These are phyloP conservation scores for Symbiodinium natans DNA, from an alignment of 73 alveolate genomes.

Conservation along the genomic window DNA sequence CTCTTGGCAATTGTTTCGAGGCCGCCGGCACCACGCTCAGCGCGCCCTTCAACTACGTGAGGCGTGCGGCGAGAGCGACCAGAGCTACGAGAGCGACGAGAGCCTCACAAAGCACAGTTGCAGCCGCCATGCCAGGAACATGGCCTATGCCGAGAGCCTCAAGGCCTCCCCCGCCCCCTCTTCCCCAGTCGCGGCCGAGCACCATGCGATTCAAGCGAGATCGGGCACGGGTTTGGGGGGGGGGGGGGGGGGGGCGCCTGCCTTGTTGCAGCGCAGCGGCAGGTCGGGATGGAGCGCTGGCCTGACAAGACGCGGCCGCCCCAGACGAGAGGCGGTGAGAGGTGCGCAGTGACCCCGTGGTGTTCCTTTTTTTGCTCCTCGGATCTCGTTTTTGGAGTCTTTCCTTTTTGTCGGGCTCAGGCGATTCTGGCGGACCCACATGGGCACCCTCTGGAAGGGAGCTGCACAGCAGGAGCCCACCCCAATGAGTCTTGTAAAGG, in stretches of 20 bases:
- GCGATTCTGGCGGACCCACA: background rate
- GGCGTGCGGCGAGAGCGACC: background rate
- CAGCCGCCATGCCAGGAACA: background rate
- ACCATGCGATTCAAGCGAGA: too few species aligned
- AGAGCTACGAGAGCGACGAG: too few species aligned
- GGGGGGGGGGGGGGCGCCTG: background rate
- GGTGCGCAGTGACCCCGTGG: too few species aligned
- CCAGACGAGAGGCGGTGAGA: too few species aligned
- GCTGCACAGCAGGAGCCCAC: background rate
- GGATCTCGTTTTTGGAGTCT: too few species aligned
- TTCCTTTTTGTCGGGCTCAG: too few species aligned
- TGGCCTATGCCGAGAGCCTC: conserved; percentile 3
- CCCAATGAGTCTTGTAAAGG: too few species aligned
- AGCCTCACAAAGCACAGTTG: too few species aligned
- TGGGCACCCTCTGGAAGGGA: background rate
- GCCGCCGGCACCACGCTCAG: conserved; percentile 3
- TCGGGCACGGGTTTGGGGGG: too few species aligned
- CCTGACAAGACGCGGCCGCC: background rate
- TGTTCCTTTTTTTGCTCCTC: too few species aligned
- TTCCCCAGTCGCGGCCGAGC: too few species aligned
- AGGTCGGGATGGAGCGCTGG: conserved; percentile 19
- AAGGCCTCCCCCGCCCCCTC: too few species aligned
- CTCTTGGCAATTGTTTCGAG: background rate
- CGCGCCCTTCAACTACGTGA: background rate
- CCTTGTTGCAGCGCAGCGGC: background rate